Base-by-base conservation (phyloP, 73 alveolate species). In the Stentor roeselii region DNA sequence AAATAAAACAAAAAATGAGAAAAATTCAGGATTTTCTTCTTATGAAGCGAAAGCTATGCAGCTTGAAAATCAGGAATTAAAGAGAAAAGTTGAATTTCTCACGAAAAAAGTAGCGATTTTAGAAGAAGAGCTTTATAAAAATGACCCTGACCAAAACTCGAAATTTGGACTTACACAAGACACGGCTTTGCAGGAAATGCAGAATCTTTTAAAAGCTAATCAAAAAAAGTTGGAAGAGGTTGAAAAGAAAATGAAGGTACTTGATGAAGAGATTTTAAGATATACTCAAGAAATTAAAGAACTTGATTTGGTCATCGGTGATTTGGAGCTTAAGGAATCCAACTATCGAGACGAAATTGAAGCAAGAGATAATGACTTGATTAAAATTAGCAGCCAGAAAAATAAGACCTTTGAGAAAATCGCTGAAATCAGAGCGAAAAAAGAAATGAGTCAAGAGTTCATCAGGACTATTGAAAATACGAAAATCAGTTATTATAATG, bases 131-230 rank as follows among this genome's bases (percentile, higher is more conserved):
- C 41, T 67, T n/a, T 67, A 67, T 32, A 67, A 32, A 1, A 21
- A 67, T 11, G 34, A 67, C 80, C 41, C 80, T 67, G 80, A 67
- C n/a, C 21, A 30, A 34, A 67, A 67, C 42, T 40, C 80, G 21
- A 27, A 30, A 67, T 67, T 30, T 32, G 80, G 41, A 21, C 50
- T 21, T 27, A 32, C 27, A 36, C 80, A 21, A 21, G 80, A 67
- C 37, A 67, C 80, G 34, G 80, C 80, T 67, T 40, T 67, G 0
- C 80, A 67, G 34, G 80, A 67, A 67, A 67, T 67, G 80, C 80
- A 67, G 34, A 40, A 36, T 21, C n/a, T 67, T 21, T 11, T 67
- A 15, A 67, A 40, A 67, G 34, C 21, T 11, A 67, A 67, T 40
- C 37, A 27, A 1, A 0, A 21, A 1, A n/a, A n/a, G 27, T 14